Evolutionary conservation across 768 basidiomycete genomes (phyloP).

Genomic region (Trametes maxima): DNA sequence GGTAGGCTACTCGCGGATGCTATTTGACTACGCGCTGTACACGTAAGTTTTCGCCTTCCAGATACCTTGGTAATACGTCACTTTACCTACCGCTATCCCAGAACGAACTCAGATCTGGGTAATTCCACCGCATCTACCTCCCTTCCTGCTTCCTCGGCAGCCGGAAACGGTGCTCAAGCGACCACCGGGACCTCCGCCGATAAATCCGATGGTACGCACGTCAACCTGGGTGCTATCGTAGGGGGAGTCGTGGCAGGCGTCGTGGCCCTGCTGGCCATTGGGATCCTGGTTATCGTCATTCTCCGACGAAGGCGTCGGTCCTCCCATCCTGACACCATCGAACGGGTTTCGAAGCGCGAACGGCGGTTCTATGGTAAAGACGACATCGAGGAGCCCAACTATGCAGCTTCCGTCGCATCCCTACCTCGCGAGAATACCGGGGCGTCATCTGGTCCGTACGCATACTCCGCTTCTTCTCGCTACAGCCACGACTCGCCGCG

Average conservation of each 20-base stretch:
- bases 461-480: neutral
- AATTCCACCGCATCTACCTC: neutral
- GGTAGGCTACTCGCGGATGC: slow-evolving; percentile 10
- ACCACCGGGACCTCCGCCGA: neutral
- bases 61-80: neutral
- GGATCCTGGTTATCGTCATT: neutral
- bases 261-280: neutral
- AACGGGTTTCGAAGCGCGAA: neutral
- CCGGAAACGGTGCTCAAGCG: neutral
- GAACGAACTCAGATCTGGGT: neutral
- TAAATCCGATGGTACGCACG: neutral
- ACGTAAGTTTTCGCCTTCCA: slow-evolving; percentile 6
- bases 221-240: neutral
- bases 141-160: neutral
- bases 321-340: neutral
- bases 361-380: neutral
- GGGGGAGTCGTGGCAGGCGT: slow-evolving; percentile 1
- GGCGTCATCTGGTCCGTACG: neutral
- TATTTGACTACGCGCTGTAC: slow-evolving; percentile 16
- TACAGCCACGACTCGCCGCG: neutral
- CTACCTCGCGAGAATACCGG: neutral
- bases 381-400: neutral
- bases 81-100: neutral
- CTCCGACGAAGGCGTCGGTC: slow-evolving; percentile 2
- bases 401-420: neutral